Evolutionary conservation across 2,329 filamentous ascomycete species (phyloP), one percentile per base, ranked within the genome.

Genomic region (Penicillium sp.): DNA sequence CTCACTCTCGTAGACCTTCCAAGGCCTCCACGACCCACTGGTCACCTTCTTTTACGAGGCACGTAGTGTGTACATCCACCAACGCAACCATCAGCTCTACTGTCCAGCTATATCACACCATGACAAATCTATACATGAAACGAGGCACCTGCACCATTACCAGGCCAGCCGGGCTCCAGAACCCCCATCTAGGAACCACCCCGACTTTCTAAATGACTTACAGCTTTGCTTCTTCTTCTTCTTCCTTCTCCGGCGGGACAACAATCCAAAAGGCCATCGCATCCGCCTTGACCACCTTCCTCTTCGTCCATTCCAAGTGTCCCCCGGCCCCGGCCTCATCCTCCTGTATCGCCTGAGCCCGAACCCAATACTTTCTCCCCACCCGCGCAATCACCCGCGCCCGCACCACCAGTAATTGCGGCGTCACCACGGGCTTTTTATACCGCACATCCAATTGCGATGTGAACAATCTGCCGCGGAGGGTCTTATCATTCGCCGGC

Each of bases 251-350:
- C 18, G 18, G 18, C 18, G 58, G 58, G 9, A 55, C 61, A 43
- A 65, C 53, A 46, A 73, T 49, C 66, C 70, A 73, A 51, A 73
- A 67, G 4, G 66, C 70, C 51, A 71, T 66, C 1, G 68, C 70
- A 54, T 70, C 67, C 2, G 67, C 62, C 51, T 66, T 67, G 7
- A 73, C 59, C 2, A 60, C 38, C 52, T 68, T 65, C 48, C 51
- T 60, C 43, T 60, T 66, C 26, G 55, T 55, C 62, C 58, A 65
- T 51, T 66, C 65, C 39, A 66, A 49, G 43, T 64, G 61, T 1
- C 58, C 62, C 24, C 56, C 58, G 5, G 49, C 46, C 34, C 60
- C 53, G 8, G 59, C 61, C 18, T 65, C 58, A 36, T 66, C 68
- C 32, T 67, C 63, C 56, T 73, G 71, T 18, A 72, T 39, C 9